Conservation (phyloP, 495 filamentous ascomycete species). For the Platismatia glauca region DNA sequence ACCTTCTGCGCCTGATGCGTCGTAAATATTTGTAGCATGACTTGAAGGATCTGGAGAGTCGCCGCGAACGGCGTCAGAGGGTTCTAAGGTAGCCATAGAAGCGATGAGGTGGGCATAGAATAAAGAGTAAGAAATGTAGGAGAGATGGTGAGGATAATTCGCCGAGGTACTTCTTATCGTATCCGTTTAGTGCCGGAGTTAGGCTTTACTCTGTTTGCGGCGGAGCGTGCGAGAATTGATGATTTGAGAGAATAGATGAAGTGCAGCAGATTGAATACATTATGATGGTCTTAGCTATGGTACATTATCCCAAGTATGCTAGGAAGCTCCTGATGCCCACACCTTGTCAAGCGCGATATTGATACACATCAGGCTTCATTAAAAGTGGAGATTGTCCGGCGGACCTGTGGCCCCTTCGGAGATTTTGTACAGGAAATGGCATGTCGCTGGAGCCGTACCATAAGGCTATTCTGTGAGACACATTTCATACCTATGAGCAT, state of each 20-base stretch:
- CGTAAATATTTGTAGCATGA: constrained; percentile 22
- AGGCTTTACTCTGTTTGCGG: background rate
- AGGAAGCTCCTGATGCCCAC: background rate
- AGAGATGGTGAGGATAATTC: background rate
- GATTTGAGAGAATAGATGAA: background rate
- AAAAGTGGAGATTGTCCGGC: background rate
- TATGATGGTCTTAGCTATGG: background rate
- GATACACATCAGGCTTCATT: background rate
- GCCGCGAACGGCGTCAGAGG: background rate
- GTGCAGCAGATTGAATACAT: background rate
- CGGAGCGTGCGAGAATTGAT: background rate
- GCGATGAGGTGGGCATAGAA: background rate
- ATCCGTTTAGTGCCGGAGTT: background rate
- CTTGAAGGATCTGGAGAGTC: constrained; percentile 23
- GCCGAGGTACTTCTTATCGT: background rate
- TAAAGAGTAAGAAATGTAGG: background rate
- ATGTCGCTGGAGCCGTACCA: background rate
- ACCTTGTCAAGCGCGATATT: background rate
- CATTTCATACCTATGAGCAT: background rate
- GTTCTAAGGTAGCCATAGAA: constrained; percentile 4
- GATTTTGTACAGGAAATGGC: background rate
- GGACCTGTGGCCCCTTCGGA: too few relatives aligned
- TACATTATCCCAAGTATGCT: background rate
- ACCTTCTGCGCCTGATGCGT: constrained; percentile 24
- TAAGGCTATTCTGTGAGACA: background rate